phyloP scores from a whole-genome alignment of 2,329 filamentous ascomycete genomes.

The Fusarium sp. region DNA sequence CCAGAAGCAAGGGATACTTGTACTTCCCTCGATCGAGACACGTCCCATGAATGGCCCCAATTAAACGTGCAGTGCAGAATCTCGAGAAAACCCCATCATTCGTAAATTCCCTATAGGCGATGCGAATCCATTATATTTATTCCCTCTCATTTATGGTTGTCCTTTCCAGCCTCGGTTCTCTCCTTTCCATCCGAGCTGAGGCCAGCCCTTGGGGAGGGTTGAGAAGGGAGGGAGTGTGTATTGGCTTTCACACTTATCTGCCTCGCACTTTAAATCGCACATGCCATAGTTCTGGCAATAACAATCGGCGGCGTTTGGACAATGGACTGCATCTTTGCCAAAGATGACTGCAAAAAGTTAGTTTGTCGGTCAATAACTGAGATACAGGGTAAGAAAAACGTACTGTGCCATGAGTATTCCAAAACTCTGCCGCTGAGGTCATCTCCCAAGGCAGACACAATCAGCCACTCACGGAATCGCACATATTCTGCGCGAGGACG shows the following conservation, averaged over 20 bases:
- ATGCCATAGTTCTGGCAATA: slow-evolving; percentile 76
- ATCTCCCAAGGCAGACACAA: slow-evolving; percentile 67
- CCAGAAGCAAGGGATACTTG: slow-evolving; percentile 20
- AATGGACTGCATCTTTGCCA: slow-evolving; percentile 68
- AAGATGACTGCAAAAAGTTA: slow-evolving; percentile 64
- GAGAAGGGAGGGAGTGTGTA: slow-evolving; percentile 71
- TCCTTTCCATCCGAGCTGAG: slow-evolving; percentile 51
- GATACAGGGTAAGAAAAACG: slow-evolving; percentile 48
- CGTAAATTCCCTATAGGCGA: slow-evolving; percentile 17
- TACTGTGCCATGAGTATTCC: slow-evolving; percentile 75
- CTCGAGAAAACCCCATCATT: slow-evolving; percentile 18
- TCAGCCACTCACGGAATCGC: slow-evolving; percentile 69
- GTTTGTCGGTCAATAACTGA: neutral
- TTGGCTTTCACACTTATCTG: slow-evolving; percentile 65
- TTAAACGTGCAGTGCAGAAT: slow-evolving; percentile 7
- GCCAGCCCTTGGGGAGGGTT: slow-evolving; percentile 72
- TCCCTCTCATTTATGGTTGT: slow-evolving; percentile 32
- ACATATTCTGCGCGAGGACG: slow-evolving; percentile 66
- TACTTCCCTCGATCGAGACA: slow-evolving; percentile 1
- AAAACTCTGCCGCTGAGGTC: slow-evolving; percentile 69
- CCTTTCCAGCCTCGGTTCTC: slow-evolving; percentile 46
- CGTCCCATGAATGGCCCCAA: slow-evolving; percentile 7
- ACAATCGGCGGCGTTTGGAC: slow-evolving; percentile 70
- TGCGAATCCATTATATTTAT: slow-evolving; percentile 3
- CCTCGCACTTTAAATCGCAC: slow-evolving; percentile 61